phyloP scores from a whole-genome alignment of 495 filamentous ascomycete genomes.

The Neurospora sublineolata region DNA sequence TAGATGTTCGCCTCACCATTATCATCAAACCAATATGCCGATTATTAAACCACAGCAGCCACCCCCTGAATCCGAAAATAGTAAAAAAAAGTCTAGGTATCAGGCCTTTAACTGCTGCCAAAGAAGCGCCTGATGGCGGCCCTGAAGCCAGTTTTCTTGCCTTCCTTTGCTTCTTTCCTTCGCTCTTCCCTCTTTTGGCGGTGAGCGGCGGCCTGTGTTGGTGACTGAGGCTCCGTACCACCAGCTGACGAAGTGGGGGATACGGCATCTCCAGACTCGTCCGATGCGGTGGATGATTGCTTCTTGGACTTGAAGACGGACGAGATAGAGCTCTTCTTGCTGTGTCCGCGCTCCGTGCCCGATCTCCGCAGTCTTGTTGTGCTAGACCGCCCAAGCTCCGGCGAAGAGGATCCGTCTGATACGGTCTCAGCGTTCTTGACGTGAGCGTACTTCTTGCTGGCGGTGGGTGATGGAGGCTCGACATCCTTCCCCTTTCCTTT shows the following conservation, averaged over 20 bases:
- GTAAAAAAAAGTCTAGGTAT: not conserved
- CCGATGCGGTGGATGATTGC: not conserved
- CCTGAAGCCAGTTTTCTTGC: constrained; percentile 72
- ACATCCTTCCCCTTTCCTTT: constrained; percentile 25
- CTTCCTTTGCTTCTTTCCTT: constrained; percentile 56
- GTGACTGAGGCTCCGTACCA: constrained; percentile 12
- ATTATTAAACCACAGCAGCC: not conserved
- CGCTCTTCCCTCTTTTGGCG: constrained; percentile 22
- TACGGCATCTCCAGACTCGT: constrained; percentile 6
- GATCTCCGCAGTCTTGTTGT: constrained; percentile 18
- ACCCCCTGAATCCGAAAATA: not conserved
- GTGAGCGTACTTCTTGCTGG: constrained; percentile 31
- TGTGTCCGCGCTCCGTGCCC: constrained; percentile 6
- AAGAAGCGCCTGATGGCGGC: constrained; percentile 33
- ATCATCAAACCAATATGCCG: not conserved
- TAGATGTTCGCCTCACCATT: not conserved
- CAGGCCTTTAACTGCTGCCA: not conserved
- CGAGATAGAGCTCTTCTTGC: constrained; percentile 8
- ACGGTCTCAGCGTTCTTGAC: constrained; percentile 25
- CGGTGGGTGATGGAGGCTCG: constrained; percentile 14
- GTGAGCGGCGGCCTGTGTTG: constrained; percentile 6
- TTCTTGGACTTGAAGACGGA: constrained; percentile 5
- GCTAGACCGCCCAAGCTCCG: constrained; percentile 28
- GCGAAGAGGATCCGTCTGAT: constrained; percentile 13
- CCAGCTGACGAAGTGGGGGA: constrained; percentile 7